A percentile compares a stretch with the other conserved stretches of the same genome.
These are phyloP conservation scores for Mucuna pruriens DNA, from an alignment of 306 rosid species.

Conservation along the genomic window DNA sequence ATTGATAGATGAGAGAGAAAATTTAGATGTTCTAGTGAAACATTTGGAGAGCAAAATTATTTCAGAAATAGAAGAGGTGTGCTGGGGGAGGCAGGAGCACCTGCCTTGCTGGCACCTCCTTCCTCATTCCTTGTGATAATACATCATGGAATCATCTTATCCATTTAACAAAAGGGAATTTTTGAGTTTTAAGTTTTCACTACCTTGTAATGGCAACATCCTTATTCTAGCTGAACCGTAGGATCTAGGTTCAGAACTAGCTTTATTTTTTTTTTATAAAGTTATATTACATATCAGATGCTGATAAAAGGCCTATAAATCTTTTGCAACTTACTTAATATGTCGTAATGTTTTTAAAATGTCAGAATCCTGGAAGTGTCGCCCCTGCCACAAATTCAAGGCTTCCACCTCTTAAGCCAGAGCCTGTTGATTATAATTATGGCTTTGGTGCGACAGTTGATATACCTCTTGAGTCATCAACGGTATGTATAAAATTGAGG, in stretches of 20 bases:
- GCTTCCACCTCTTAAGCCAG: slow-evolving; percentile 91
- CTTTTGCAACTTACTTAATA: slow-evolving; percentile 14
- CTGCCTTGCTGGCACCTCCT: not conserved
- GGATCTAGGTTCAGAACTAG: not conserved
- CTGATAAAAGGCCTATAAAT: not conserved
- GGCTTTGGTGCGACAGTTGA: slow-evolving; percentile 77
- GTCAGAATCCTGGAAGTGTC: slow-evolving; percentile 73
- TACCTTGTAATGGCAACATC: slow-evolving; percentile 6
- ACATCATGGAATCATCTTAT: not conserved
- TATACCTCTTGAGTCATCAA: slow-evolving; percentile 76
- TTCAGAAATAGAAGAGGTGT: not conserved
- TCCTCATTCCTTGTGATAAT: not conserved
- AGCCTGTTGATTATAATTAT: slow-evolving; percentile 83
- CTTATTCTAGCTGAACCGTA: slow-evolving; percentile 13
- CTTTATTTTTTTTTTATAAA: slow-evolving; percentile 9
- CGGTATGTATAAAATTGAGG: slow-evolving; percentile 53
- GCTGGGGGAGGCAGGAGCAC: not conserved
- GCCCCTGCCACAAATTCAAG: slow-evolving; percentile 76
- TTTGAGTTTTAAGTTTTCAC: slow-evolving; percentile 6
- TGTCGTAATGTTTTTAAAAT: slow-evolving; percentile 28
- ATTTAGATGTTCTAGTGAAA: slow-evolving; percentile 14
- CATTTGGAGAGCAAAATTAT: not conserved
- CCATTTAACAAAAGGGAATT: not conserved
- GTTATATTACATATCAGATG: not conserved
- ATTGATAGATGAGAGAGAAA: not conserved